phyloP scores from a whole-genome alignment of 1,284 basidiomycete species.

The Leccinum angustisporum region DNA sequence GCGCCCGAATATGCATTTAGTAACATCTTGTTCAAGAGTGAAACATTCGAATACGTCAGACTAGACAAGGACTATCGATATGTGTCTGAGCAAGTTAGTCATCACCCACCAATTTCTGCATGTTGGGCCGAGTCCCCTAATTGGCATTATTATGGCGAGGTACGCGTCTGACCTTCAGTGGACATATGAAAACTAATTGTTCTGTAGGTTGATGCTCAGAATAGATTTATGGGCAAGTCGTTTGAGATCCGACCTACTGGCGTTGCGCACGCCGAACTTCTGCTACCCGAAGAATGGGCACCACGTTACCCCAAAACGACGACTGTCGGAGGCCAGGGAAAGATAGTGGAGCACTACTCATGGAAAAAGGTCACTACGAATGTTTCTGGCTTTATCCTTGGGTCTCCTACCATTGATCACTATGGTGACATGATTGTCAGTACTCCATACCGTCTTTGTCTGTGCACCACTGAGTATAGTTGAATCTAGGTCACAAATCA shows the following conservation, averaged over 20 bases:
- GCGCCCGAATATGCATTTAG: constrained; percentile 1
- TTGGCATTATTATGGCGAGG: constrained; percentile 94
- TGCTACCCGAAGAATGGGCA: constrained; percentile 69
- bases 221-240: constrained; percentile 93
- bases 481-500: constrained; percentile 79
- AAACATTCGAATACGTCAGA: constrained; percentile 94
- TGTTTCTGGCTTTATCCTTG: constrained; percentile 92
- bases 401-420: constrained; percentile 93
- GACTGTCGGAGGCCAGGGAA: constrained; percentile 41
- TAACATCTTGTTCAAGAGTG: constrained; percentile 45
- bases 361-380: constrained; percentile 97
- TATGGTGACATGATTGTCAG: constrained; percentile 92
- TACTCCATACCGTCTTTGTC: constrained; percentile 20
- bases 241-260: constrained; percentile 98
- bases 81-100: constrained; percentile 92
- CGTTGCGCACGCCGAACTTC: constrained; percentile 85
- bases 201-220: constrained; percentile 81
- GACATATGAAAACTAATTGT: background rate
- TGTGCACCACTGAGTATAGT: background rate
- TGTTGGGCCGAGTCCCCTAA: constrained; percentile 89
- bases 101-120: constrained; percentile 97
- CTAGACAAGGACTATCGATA: constrained; percentile 91
- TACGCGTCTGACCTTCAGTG: constrained; percentile 25
- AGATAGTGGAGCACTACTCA: constrained; percentile 80
- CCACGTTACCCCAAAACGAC: constrained; percentile 57